Base-by-base conservation (phyloP, 345 rosid genomes). In the Abelmoschus esculentus region DNA sequence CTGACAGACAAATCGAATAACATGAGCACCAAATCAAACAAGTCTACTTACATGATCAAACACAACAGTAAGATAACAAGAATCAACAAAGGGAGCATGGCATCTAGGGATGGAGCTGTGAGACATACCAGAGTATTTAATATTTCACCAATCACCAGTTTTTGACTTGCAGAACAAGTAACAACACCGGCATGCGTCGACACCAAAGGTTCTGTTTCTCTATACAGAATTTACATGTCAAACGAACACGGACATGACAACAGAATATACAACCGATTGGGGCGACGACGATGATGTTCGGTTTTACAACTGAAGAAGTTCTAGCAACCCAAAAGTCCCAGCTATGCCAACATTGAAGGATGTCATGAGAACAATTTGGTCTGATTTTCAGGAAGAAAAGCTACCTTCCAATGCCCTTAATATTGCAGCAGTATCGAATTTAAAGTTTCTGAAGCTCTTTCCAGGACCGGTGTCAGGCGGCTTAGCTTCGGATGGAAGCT, bases 401-500 rank as follows among this genome's bases (percentile, higher is more conserved):
- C 78, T 81, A 62, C 89, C 70, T 75, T 90, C 93, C 89, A 89
- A 76, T 66, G 96, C 88, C 78, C 76, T 86, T 11, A 84, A 34
- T 79, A 93, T 87, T 46, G 86, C 83, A n/a, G 81, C 70, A 1
- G 71, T 78, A 73, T 89, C 78, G 36, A 68, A 52, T 68, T 8
- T 36, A 68, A 95, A 95, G 82, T 76, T 83, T 79, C 85, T 78
- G 75, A 95, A 75, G 84, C 86, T 85, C 76, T 70, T 80, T 52
- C 86, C 86, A 5, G 90, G 86, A 67, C 85, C 79, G 47, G 75
- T 79, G 55, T 84, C 84, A 71, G 84, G 82, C 56, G 87, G 79
- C 59, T 69, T 86, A 54, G 73, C 60, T 62, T 83, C 86, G 22
- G 80, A 5, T 54, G 14, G 78, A 52, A 80, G 74, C 75, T 79